Evolutionary conservation across 768 basidiomycete species (phyloP).

Genomic region (Cystobasidium onofrii): DNA sequence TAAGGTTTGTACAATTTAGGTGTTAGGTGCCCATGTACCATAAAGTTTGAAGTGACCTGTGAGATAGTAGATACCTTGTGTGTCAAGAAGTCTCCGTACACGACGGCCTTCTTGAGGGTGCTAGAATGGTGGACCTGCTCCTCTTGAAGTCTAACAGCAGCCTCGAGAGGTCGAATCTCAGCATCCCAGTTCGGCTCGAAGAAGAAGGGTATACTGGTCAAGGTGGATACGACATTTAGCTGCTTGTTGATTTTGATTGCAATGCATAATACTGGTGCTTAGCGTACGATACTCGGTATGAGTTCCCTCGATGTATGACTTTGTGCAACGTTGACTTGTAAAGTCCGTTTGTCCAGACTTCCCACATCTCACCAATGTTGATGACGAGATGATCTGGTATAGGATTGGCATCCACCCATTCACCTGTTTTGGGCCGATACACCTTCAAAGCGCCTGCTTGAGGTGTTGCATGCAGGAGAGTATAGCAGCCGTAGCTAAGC

Average conservation of each 20-base stretch:
- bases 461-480: slow-evolving; percentile 78
- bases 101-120: neutral
- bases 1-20: no score
- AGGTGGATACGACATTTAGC: no score
- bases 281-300: slow-evolving; percentile 69
- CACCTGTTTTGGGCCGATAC: slow-evolving; percentile 58
- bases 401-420: slow-evolving; percentile 79
- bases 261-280: no score
- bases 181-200: slow-evolving; percentile 84
- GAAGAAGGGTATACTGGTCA: slow-evolving; percentile 73
- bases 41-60: no score
- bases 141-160: neutral
- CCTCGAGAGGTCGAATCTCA: slow-evolving; percentile 47
- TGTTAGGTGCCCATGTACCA: no score
- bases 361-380: slow-evolving; percentile 88
- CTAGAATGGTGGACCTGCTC: neutral
- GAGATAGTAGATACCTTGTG: neutral
- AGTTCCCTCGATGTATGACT: slow-evolving; percentile 66
- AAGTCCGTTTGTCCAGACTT: slow-evolving; percentile 78
- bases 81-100: neutral
- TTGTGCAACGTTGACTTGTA: slow-evolving; percentile 85
- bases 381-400: slow-evolving; percentile 74
- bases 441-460: slow-evolving; percentile 76
- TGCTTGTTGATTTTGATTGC: no score
- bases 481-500: slow-evolving; percentile 71